Percentiles rank a stretch among this genome's conserved stretches.
phyloP scores from a whole-genome alignment of 1,284 basidiomycete genomes.

The Cryptococcus neoformans region DNA sequence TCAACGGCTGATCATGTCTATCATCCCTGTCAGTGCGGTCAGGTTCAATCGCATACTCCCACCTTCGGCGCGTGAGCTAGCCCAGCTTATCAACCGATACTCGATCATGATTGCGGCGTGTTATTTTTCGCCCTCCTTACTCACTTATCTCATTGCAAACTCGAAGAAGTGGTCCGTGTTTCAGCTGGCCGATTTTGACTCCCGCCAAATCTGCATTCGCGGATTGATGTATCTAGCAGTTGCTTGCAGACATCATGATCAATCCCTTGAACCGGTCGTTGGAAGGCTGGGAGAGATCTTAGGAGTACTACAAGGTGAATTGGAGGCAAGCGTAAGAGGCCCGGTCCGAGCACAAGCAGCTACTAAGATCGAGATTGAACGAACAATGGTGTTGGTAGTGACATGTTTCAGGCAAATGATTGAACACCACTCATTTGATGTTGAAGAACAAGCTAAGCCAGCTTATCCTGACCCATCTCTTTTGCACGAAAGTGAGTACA shows the following conservation, averaged over 20 bases:
- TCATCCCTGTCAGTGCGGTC: conserved; percentile 64
- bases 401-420: conserved; percentile 63
- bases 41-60: conserved; percentile 60
- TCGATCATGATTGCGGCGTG: conserved; percentile 72
- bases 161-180: conserved; percentile 54
- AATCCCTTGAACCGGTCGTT: conserved; percentile 59
- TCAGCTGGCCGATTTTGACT: conserved; percentile 63
- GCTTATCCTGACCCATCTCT: conserved; percentile 67
- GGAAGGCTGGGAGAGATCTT: conserved; percentile 69
- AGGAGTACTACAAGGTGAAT: conserved; percentile 60
- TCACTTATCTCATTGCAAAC: conserved; percentile 57
- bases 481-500: conserved; percentile 57
- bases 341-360: conserved; percentile 14
- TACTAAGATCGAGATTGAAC: conserved; percentile 37
- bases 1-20: conserved; percentile 72
- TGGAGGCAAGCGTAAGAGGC: conserved; percentile 23
- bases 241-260: conserved; percentile 60
- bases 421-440: conserved; percentile 54
- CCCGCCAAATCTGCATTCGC: conserved; percentile 69
- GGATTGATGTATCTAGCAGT: conserved; percentile 73
- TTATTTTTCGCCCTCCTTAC: conserved; percentile 61
- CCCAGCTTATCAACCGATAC: conserved; percentile 83
- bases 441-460: conserved; percentile 16
- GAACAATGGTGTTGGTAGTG: conserved; percentile 56
- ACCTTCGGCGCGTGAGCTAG: conserved; percentile 61